Conservation (phyloP, 2,329 filamentous ascomycete genomes). For the Calonectria hongkongensis region DNA sequence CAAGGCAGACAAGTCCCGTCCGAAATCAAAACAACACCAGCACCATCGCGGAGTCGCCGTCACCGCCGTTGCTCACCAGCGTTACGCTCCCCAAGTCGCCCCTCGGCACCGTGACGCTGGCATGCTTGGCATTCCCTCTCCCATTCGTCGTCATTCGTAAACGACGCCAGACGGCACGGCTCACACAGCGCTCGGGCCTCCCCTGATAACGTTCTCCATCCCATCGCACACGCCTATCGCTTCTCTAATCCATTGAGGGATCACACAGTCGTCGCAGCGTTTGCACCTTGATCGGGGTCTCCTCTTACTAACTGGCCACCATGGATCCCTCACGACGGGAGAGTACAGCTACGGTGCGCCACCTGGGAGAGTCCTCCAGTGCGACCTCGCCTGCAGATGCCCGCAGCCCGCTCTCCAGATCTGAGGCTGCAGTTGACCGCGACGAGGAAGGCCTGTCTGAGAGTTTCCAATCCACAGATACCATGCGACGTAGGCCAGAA, state of each 20-base stretch:
- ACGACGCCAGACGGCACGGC: constrained; percentile 36
- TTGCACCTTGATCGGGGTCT: constrained; percentile 30
- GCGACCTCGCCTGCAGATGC: constrained; percentile 71
- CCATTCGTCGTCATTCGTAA: constrained; percentile 40
- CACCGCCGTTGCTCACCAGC: constrained; percentile 27
- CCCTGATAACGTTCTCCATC: constrained; percentile 28
- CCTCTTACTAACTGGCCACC: constrained; percentile 43
- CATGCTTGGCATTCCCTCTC: constrained; percentile 55
- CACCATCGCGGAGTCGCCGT: constrained; percentile 26
- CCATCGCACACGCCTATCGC: not conserved
- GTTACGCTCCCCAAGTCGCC: constrained; percentile 38
- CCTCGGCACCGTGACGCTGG: constrained; percentile 52
- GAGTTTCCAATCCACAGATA: constrained; percentile 76
- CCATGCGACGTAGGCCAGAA: constrained; percentile 75
- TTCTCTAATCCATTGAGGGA: constrained; percentile 33
- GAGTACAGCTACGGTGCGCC: constrained; percentile 60
- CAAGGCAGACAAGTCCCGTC: constrained; percentile 3
- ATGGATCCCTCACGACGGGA: constrained; percentile 67
- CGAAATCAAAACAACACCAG: constrained; percentile 34
- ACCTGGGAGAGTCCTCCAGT: constrained; percentile 60
- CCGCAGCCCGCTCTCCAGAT: constrained; percentile 62
- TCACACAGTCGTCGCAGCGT: constrained; percentile 31
- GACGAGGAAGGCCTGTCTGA: constrained; percentile 69
- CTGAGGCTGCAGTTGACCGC: constrained; percentile 59
- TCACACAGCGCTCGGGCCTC: constrained; percentile 39